Evolutionary conservation across 805 yeast species (phyloP).

Genomic region (Sugiyamaella americana): DNA sequence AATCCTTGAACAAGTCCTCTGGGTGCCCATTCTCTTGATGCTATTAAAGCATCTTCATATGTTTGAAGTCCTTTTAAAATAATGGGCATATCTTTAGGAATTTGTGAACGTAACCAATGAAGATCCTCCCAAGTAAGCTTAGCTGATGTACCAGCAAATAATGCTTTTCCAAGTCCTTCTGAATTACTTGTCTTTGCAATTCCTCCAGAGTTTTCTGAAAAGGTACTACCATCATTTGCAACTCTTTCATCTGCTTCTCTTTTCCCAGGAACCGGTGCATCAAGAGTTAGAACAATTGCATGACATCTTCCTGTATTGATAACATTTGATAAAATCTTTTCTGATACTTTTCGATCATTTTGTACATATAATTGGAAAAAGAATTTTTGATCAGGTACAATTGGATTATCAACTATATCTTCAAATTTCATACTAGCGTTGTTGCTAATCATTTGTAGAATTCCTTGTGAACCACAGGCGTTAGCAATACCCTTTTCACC

Average conservation of each 20-base stretch:
- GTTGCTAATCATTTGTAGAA: constrained; percentile 40
- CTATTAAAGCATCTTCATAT: constrained; percentile 56
- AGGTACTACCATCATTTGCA: constrained; percentile 20
- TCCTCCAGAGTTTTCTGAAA: constrained; percentile 12
- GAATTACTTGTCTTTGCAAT: constrained; percentile 1
- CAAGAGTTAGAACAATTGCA: constrained; percentile 50
- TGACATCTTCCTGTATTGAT: constrained; percentile 34
- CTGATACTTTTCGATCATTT: constrained; percentile 24
- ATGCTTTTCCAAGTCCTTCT: constrained; percentile 28
- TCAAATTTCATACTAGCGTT: constrained; percentile 30
- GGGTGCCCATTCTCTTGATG: constrained; percentile 44
- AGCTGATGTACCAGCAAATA: constrained; percentile 30
- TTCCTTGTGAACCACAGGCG: constrained; percentile 36
- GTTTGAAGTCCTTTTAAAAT: constrained; percentile 61
- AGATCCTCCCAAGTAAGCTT: constrained; percentile 29
- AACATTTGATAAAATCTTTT: constrained; percentile 21
- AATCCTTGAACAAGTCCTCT: constrained; percentile 45
- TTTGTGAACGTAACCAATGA: constrained; percentile 23
- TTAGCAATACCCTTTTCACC: constrained; percentile 33
- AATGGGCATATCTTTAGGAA: constrained; percentile 40
- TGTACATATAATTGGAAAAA: constrained; percentile 30
- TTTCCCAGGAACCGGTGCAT: constrained; percentile 49
- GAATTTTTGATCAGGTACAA: constrained; percentile 24
- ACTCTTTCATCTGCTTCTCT: constrained; percentile 42
- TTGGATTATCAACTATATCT: constrained; percentile 24